phyloP scores from a whole-genome alignment of 345 rosid genomes.

The Acer campestre region DNA sequence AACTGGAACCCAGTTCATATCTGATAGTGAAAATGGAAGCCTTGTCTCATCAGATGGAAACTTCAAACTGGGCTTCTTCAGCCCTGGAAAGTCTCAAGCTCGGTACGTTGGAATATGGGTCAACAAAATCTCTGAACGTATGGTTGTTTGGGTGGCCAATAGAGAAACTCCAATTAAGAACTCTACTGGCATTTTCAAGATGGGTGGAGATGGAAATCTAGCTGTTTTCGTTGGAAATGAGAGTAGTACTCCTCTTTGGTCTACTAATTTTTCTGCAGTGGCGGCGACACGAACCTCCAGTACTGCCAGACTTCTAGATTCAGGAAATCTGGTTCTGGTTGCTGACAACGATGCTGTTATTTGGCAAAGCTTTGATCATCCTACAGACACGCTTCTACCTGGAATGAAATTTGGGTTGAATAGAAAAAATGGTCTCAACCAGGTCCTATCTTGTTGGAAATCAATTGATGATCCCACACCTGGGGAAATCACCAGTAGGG shows the following conservation, averaged over 20 bases:
- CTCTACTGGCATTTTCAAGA: constrained; percentile 14
- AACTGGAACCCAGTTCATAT: neutral
- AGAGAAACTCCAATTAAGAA: constrained; percentile 19
- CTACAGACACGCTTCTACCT: constrained; percentile 20
- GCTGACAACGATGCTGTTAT: neutral
- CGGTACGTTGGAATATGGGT: constrained; percentile 35
- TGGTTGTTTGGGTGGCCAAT: constrained; percentile 37
- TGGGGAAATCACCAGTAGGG: too few relatives aligned
- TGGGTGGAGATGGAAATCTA: constrained; percentile 21
- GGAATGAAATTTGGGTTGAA: neutral
- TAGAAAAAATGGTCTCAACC: neutral
- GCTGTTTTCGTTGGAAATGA: neutral
- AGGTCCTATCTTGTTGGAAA: neutral
- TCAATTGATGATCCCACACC: neutral
- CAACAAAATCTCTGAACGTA: constrained; percentile 11
- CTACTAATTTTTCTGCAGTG: constrained; percentile 11
- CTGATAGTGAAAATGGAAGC: constrained; percentile 19
- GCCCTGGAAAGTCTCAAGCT: constrained; percentile 13
- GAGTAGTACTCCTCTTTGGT: constrained; percentile 16
- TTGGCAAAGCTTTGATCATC: constrained; percentile 47
- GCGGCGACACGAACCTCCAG: neutral
- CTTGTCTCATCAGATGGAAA: constrained; percentile 10
- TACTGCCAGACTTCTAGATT: constrained; percentile 27
- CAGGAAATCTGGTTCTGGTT: constrained; percentile 31
- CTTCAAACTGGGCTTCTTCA: constrained; percentile 34